Conservation (phyloP, 495 filamentous ascomycete genomes). For the Lichina pygmaea region DNA sequence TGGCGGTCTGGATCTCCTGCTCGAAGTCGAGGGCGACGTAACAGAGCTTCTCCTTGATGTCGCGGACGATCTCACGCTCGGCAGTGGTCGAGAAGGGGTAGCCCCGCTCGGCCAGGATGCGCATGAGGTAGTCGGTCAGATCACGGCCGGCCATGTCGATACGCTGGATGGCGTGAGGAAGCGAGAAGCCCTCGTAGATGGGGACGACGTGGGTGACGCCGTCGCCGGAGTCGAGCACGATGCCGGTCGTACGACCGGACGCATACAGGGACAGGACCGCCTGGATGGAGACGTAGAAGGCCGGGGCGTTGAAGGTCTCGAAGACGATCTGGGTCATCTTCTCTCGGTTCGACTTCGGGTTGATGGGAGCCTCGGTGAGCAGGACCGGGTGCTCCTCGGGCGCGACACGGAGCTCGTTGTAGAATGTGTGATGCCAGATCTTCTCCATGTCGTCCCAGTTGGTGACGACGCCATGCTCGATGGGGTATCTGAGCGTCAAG, state of each 20-base stretch:
- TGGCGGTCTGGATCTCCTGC: constrained; percentile 99
- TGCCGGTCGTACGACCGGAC: constrained; percentile 99
- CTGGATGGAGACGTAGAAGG: constrained; percentile 99
- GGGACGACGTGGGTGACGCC: constrained; percentile 99
- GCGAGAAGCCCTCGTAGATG: constrained; percentile 99
- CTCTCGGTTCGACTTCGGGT: constrained; percentile 99
- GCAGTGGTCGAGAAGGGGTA: constrained; percentile 99
- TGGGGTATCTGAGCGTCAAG: constrained; percentile 93
- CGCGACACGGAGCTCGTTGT: constrained; percentile 98
- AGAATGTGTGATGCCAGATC: constrained; percentile 99
- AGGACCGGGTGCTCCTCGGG: constrained; percentile 99
- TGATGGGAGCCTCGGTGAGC: constrained; percentile 96
- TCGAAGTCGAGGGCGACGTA: constrained; percentile 99
- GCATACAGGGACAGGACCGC: constrained; percentile 97
- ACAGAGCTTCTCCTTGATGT: constrained; percentile 99
- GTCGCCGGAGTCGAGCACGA: constrained; percentile 98
- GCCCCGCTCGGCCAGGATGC: constrained; percentile 95
- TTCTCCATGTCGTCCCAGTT: constrained; percentile 99
- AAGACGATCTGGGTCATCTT: constrained; percentile 99
- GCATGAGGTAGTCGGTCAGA: constrained; percentile 98
- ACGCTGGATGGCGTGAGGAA: constrained; percentile 97
- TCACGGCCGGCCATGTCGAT: constrained; percentile 99
- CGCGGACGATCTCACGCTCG: constrained; percentile 99
- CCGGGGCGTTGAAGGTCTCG: constrained; percentile 99
- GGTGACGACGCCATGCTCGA: constrained; percentile 99